Percentiles rank a stretch among this genome's conserved stretches.
phyloP scores from a whole-genome alignment of 2,329 filamentous ascomycete species.

The Westerdykella ornata region DNA sequence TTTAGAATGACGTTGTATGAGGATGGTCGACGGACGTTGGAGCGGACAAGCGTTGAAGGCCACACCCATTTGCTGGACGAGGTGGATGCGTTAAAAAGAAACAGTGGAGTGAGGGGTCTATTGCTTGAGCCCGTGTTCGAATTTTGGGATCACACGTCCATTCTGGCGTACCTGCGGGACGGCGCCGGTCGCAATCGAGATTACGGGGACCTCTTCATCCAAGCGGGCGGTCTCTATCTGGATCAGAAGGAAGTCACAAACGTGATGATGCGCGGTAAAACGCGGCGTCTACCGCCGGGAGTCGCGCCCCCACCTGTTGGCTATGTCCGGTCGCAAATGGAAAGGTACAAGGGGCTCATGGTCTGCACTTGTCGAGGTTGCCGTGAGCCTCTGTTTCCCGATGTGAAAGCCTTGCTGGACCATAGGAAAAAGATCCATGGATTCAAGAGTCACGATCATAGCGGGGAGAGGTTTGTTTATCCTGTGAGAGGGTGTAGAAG shows the following conservation, averaged over 20 bases:
- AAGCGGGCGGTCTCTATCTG: slow-evolving; percentile 15
- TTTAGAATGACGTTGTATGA: slow-evolving; percentile 13
- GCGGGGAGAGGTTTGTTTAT: slow-evolving; percentile 12
- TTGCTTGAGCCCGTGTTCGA: slow-evolving; percentile 16
- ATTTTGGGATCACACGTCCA: slow-evolving; percentile 14
- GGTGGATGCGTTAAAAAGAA: slow-evolving; percentile 16
- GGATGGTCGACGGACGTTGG: slow-evolving; percentile 12
- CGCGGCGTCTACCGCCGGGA: not conserved
- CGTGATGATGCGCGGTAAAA: slow-evolving; percentile 8
- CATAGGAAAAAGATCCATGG: slow-evolving; percentile 13
- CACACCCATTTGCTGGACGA: slow-evolving; percentile 17
- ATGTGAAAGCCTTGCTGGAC: slow-evolving; percentile 13
- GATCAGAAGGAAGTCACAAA: slow-evolving; percentile 15
- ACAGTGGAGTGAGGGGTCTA: slow-evolving; percentile 10
- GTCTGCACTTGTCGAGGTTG: slow-evolving; percentile 17
- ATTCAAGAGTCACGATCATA: slow-evolving; percentile 14
- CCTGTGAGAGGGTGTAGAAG: slow-evolving; percentile 11
- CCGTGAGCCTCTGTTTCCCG: slow-evolving; percentile 10
- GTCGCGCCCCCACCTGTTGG: not conserved
- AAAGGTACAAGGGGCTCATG: slow-evolving; percentile 17
- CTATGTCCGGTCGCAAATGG: slow-evolving; percentile 13
- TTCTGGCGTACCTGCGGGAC: slow-evolving; percentile 16
- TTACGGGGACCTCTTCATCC: no score
- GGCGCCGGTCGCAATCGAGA: not conserved
- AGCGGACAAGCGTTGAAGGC: slow-evolving; percentile 10